phyloP scores from a whole-genome alignment of 257 asterid species.

The Plantago ovata region DNA sequence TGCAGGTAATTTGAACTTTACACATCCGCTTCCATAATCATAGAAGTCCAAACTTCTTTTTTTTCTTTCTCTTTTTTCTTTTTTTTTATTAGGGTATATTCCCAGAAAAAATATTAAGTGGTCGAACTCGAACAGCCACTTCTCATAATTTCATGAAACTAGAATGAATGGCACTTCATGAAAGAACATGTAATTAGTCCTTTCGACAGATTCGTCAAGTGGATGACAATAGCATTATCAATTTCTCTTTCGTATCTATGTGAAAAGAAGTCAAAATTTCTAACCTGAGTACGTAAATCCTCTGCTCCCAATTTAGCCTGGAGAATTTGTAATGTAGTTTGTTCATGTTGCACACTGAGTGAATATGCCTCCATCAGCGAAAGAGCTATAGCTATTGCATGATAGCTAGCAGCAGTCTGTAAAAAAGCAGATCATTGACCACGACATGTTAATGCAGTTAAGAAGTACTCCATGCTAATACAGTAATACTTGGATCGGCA shows the following conservation, averaged over 20 bases:
- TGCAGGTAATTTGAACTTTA: constrained; percentile 30
- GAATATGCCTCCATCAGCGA: constrained; percentile 99
- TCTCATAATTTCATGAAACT: background rate
- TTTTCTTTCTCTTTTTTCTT: too few species aligned
- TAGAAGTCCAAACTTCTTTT: too few species aligned
- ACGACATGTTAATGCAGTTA: constrained; percentile 12
- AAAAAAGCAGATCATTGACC: constrained; percentile 24
- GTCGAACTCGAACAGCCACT: background rate
- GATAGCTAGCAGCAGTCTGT: constrained; percentile 99
- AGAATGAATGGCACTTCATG: background rate
- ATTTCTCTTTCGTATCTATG: constrained; percentile 4
- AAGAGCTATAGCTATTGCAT: constrained; percentile 98
- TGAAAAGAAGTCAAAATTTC: constrained; percentile 17
- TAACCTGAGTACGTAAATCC: constrained; percentile 99
- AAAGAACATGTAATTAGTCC: constrained; percentile 11
- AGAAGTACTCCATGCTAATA: too few species aligned
- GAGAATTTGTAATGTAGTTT: constrained; percentile 95
- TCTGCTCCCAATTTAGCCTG: constrained; percentile 91
- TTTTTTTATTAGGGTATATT: too few species aligned
- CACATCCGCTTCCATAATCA: background rate
- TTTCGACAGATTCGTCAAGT: too few species aligned
- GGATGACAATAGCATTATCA: too few species aligned
- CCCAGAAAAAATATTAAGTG: too few species aligned
- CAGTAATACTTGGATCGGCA: too few species aligned
- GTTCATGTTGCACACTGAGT: constrained; percentile 96